Percentiles rank a stretch among this genome's conserved stretches.
These are phyloP conservation scores for Bruguiera hainesii DNA, from an alignment of 441 rosid species.

Conservation along the genomic window DNA sequence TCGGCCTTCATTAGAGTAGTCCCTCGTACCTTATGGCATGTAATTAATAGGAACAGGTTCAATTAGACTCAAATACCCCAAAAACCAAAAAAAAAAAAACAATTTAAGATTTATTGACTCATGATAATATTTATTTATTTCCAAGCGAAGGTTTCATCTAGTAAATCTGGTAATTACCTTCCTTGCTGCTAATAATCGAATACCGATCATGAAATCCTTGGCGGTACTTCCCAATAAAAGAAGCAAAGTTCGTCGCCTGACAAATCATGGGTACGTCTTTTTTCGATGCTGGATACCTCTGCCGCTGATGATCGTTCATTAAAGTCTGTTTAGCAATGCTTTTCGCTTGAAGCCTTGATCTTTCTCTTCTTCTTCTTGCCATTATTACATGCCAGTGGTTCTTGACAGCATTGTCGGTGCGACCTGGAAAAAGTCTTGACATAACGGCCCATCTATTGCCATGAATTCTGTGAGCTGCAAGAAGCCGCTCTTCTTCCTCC, in stretches of 20 bases:
- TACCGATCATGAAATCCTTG: background rate
- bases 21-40: too few relatives aligned
- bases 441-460: conserved; percentile 94
- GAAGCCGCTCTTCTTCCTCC: conserved; percentile 81
- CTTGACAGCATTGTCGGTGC: conserved; percentile 95
- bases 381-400: conserved; percentile 86
- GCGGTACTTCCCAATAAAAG: background rate
- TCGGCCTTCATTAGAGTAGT: too few relatives aligned
- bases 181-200: background rate
- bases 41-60: too few relatives aligned
- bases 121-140: background rate
- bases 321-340: conserved; percentile 21
- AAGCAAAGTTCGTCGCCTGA: background rate
- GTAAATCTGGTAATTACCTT: background rate
- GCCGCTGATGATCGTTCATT: background rate
- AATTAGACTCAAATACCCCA: too few relatives aligned
- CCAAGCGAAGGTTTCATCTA: background rate
- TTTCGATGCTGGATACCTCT: background rate
- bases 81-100: background rate
- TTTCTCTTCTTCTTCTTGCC: conserved; percentile 45
- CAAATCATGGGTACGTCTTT: background rate
- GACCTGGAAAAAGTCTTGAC: conserved; percentile 84
- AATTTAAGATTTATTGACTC: background rate
- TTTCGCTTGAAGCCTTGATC: conserved; percentile 23
- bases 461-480: conserved; percentile 66